Base-by-base conservation (phyloP, 192 early-diverging fungal genomes). In the Coemansia sp. region DNA sequence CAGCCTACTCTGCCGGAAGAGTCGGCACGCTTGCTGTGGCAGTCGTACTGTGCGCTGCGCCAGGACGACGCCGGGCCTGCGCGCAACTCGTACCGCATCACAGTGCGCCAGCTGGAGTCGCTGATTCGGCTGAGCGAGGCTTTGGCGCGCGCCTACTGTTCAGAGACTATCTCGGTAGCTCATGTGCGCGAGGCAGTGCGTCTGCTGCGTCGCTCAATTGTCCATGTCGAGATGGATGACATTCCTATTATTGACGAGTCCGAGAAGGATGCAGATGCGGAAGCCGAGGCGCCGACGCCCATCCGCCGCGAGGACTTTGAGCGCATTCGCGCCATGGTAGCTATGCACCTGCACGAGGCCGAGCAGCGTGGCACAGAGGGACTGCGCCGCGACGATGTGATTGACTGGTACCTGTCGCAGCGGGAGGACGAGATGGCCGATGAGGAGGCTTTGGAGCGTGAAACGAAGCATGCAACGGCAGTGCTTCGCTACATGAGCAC, bases 51-150 rank as follows among this genome's bases (percentile, higher is more conserved):
- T 36, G 87, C 92, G 38, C 69, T 98, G 47, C 73, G 95, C 17
- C 91, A 92, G 76, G 85, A 83, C 44, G 95, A 97, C 64, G 84
- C 86, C 1, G 85, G 88, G 20, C n/a, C 49, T 17, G 58, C 45
- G 6, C 40, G 42, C 28, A 58, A 81, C 62, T 91, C 93, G 0
- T 93, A 93, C 64, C 84, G 94, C 28, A 97, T 97, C 58, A 98
- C 96, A 1, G 96, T 98, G 21, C 87, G 94, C 42, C 96, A 98
- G 76, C 79, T 98, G 14, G 96, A 97, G 80, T 90, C 88, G 66
- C 90, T 97, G 82, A 91, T 98, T 52, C 91, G 94, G 40, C 80
- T 98, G 23, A 93, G 91, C 20, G 96, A 98, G 79, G 96, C 94
- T 0, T 77, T 98, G 57, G 94, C 96, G 3, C 87, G 94, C 55